Evolutionary conservation across 805 yeast genomes (phyloP).

Genomic region (Tetrapisispora phaffii): DNA sequence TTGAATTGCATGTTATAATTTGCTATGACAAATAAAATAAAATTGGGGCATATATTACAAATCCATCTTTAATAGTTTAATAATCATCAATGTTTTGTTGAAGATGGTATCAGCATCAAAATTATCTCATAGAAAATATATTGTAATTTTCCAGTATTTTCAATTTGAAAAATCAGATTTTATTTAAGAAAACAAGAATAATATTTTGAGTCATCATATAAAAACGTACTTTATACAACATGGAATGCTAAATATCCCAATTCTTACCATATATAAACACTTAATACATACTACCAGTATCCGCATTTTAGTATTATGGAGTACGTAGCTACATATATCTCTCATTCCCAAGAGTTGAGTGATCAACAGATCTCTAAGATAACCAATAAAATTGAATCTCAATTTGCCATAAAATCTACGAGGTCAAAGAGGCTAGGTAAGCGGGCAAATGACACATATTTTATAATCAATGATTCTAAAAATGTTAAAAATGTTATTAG

Average conservation of each 20-base stretch:
- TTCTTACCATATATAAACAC: too few species aligned
- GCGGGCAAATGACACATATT: slow-evolving; percentile 2
- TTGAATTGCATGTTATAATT: too few species aligned
- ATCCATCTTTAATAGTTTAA: too few species aligned
- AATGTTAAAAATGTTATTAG: slow-evolving; percentile 56
- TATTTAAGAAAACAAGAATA: too few species aligned
- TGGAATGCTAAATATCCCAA: too few species aligned
- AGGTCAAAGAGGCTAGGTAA: neutral
- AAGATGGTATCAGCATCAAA: too few species aligned
- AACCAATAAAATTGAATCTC: neutral
- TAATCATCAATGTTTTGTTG: too few species aligned
- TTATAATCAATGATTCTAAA: neutral
- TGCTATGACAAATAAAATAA: too few species aligned
- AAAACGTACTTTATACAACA: neutral
- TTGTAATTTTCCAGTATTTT: neutral
- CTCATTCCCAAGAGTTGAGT: slow-evolving; percentile 1
- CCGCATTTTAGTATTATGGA: neutral
- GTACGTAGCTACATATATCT: slow-evolving; percentile 2
- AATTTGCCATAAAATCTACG: neutral
- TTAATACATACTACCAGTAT: neutral
- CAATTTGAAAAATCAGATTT: too few species aligned
- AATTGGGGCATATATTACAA: too few species aligned
- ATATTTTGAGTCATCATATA: neutral
- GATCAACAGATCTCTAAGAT: neutral
- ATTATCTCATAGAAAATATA: too few species aligned